Evolutionary conservation across 305 asterid genomes (phyloP).

Genomic region (Nicotiana rustica): DNA sequence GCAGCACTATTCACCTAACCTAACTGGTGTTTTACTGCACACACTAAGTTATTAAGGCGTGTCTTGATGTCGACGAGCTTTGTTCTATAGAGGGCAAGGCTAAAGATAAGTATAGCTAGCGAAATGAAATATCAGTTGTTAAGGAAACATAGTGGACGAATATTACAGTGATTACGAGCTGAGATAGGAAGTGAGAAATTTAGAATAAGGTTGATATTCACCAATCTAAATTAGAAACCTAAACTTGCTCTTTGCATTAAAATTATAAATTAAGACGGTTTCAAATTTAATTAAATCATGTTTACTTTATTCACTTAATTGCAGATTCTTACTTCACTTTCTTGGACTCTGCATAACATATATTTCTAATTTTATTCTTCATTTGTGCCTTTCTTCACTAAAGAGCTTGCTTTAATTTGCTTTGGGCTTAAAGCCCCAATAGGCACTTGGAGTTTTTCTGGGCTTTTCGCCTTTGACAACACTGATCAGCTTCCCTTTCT

Average conservation of each 20-base stretch:
- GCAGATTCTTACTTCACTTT: background rate
- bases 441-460: conserved; percentile 5
- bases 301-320: background rate
- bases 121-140: background rate
- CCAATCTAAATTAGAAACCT: conserved; percentile 19
- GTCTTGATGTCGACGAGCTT: background rate
- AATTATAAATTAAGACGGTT: background rate
- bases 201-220: background rate
- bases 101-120: background rate
- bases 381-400: background rate
- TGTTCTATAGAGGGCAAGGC: background rate
- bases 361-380: background rate
- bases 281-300: background rate
- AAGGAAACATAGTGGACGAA: background rate
- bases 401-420: background rate
- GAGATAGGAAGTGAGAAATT: conserved; percentile 9
- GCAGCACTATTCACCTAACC: background rate
- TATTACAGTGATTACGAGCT: background rate
- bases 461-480: conserved; percentile 11
- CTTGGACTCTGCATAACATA: background rate
- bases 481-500: background rate
- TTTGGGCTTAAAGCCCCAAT: background rate
- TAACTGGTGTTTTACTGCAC: background rate
- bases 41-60: background rate
- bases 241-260: conserved; percentile 13